Conservation (phyloP, 2,329 filamentous ascomycete genomes). For the Epichloe festucae region DNA sequence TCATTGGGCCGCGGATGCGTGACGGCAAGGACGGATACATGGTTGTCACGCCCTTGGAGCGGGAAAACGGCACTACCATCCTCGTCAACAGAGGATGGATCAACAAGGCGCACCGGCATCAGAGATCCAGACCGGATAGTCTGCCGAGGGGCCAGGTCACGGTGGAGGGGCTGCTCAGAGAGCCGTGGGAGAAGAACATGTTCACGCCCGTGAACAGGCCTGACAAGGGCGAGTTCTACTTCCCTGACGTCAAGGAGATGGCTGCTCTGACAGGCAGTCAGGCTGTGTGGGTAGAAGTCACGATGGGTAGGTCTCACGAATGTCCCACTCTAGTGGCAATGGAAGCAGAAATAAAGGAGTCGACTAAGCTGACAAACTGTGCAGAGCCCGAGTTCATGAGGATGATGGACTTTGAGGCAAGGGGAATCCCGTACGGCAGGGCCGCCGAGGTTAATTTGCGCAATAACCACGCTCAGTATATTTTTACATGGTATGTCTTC, state of each 20-base stretch:
- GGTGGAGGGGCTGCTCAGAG: conserved; percentile 71
- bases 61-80: conserved; percentile 54
- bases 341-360: too few relatives aligned
- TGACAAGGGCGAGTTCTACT: conserved; percentile 78
- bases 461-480: conserved; percentile 97
- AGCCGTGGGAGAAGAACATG: conserved; percentile 95
- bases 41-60: conserved; percentile 82
- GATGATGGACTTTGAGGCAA: conserved; percentile 60
- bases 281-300: conserved; percentile 89
- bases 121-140: conserved; percentile 50
- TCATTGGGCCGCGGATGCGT: conserved; percentile 78
- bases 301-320: conserved; percentile 53
- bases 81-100: conserved; percentile 92
- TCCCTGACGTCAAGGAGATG: conserved; percentile 90
- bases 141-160: conserved; percentile 59
- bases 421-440: conserved; percentile 81
- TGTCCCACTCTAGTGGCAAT: too few relatives aligned
- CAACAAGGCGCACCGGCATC: conserved; percentile 55
- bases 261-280: conserved; percentile 69
- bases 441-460: conserved; percentile 80
- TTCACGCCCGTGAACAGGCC: conserved; percentile 89
- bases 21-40: conserved; percentile 86
- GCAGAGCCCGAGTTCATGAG: conserved; percentile 67
- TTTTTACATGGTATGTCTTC: conserved; percentile 82
- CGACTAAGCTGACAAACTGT: background rate